phyloP scores from a whole-genome alignment of 2,329 filamentous ascomycete genomes.

The Raffaelea deltoideospora region DNA sequence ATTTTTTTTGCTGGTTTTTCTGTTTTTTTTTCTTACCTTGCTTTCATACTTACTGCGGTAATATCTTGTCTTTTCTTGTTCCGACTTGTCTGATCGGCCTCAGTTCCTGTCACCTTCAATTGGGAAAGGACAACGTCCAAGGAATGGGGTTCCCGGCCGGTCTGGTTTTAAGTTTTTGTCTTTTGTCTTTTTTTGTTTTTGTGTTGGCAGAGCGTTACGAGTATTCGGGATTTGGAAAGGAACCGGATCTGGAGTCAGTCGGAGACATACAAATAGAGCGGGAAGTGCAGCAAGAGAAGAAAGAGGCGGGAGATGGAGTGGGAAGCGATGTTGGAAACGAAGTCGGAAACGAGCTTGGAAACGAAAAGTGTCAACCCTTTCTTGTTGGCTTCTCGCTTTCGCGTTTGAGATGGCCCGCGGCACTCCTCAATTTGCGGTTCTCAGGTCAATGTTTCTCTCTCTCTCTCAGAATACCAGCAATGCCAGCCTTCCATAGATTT shows the following conservation, averaged over 20 bases:
- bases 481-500: not conserved
- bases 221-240: constrained; percentile 5
- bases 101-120: not conserved
- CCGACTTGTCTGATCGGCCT: not conserved
- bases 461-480: not conserved
- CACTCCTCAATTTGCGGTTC: not conserved
- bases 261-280: no score
- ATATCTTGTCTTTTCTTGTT: not conserved
- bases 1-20: not conserved
- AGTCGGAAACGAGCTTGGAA: not conserved
- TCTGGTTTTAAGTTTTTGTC: not conserved
- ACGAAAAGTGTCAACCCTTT: not conserved
- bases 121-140: no score
- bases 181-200: constrained; percentile 1
- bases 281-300: not conserved
- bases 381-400: not conserved
- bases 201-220: constrained; percentile 2
- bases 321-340: not conserved
- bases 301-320: not conserved
- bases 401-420: not conserved
- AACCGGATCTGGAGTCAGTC: constrained; percentile 5
- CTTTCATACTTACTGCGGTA: not conserved
- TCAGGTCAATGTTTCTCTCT: not conserved
- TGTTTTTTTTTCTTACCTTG: not conserved
- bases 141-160: no score